Base-by-base conservation (phyloP, 768 basidiomycete species). In the Termitomyces sp. region DNA sequence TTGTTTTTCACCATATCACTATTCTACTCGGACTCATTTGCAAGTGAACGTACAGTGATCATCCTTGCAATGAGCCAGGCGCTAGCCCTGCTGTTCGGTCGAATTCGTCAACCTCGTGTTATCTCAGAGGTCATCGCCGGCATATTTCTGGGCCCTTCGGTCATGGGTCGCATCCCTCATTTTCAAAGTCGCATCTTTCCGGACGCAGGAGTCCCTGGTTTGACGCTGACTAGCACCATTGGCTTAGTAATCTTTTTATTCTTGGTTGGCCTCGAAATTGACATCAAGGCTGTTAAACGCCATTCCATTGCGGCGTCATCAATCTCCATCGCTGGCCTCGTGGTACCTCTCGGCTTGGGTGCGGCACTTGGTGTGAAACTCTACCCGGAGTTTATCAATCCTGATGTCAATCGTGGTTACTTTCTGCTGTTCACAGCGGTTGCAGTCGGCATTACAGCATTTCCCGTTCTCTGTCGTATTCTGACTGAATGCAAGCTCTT, bases 121-220 rank as follows among this genome's bases (percentile, higher is more conserved):
- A 94, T 97, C 48, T 86, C 94, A 47, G 95, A 98, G 69, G 89
- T 97, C 60, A 83, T 98, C 54, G 92, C 87, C 0, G 96, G 96
- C 22, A 85, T 98, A 61, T 66, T 98, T 27, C 78, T 98, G 16
- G 94, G 94, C 42, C 84, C 84, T 0, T 78, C 83, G 0, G 82
- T 89, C 9, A 84, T 92, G 80, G 92, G 92, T 3, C 84, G 83
- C 26, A 92, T 94, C 55, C 92, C 90, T 0, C 68, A 76, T 36
- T 96, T 94, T 73, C 76, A 71, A 20, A 47, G 70, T 13, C 66
- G 70, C 27, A 86, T 90, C 59, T 90, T 88, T 68, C 86, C 87
- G 0, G 46, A 63, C 0, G 64, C 53, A 6, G 79, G 79, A 9
- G 73, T 82, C 63, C 72, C 84, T 6, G 68, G 85, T 61, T 81